Base-by-base conservation (phyloP, 345 rosid genomes). In the Populus tremula region DNA sequence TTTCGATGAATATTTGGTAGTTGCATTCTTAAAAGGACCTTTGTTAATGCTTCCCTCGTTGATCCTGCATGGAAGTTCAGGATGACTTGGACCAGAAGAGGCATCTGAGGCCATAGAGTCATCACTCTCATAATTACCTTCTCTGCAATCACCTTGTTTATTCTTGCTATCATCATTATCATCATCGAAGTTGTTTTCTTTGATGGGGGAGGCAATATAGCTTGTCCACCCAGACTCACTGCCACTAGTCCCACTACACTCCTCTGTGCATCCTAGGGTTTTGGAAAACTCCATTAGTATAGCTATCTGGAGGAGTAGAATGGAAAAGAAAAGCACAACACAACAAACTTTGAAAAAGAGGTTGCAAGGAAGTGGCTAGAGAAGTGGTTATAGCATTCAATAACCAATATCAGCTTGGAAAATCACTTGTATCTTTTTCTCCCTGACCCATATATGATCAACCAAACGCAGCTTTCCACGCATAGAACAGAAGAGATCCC, bases 81-180 rank as follows among this genome's bases (percentile, higher is more conserved):
- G 86, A 63, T 81, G 87, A 63, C 87, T 85, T 76, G 90, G 92
- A 16, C 93, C 90, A 6, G 95, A 91, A 25, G 93, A 89, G 53
- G 95, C 95, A 78, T 91, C 95, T 36, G 93, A 91, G 54, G 89
- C 86, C 95, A 91, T 88, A 1, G 95, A 91, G 54, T 89, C 93
- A 84, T 89, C 95, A 59, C 90, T 89, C 73, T 87, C 86, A 31
- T 47, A 64, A 63, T 73, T 54, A 29, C 76, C 72, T 31, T 35
- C 70, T 36, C 63, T 38, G 67, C 53, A 18, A 27, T 83, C 65
- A 61, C 75, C 77, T 61, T 54, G 7, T 36, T 81, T 35, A 71
- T 83, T 76, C 67, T 41, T 75, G 67, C 66, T 74, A 65, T 68
- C 45, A 59, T 77, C 63, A 27, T 20, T 78, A 18, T 47, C 78